Evolutionary conservation across 345 rosid species (phyloP), one percentile per base, ranked within the genome.

Genomic region (Kernera saxatilis): DNA sequence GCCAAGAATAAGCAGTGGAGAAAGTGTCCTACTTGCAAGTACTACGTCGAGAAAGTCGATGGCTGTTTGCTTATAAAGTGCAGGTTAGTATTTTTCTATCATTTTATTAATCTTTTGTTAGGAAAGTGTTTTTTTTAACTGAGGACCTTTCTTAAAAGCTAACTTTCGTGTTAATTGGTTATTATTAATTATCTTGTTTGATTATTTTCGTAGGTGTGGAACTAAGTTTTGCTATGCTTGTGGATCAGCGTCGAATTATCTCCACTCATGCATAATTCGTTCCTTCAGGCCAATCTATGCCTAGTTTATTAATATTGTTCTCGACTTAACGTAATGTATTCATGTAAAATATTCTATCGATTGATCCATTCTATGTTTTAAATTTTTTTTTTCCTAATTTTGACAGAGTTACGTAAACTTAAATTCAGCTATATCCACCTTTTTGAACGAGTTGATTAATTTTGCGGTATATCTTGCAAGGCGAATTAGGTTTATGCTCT

Each of bases 61-160:
- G 87, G 88, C 0, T 85, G 86, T 55, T 2, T 1, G 6, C 69
- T 79, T 61, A 79, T 85, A 11, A 40, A 1, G 4, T 87, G 89
- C 79, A 85, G 86, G 84, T 80, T 1, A 2, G 50, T 40, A 12
- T 25, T 19, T 46, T 13, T 35, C 6, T 37, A 4, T 41, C 1
- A 6, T 43, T 7, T 17, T 11, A 37, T 40, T 14, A 12, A 17
- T 19, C 12, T 61, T 7, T 8, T 15, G 25, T 56, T 30, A 14
- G 9, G 6, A 27, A 12, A 0, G n/a, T n/a, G n/a, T n/a, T n/a
- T n/a, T n/a, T n/a, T n/a, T n/a, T 27, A 27, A 29, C 5, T 6
- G 6, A 5, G 32, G 32, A 29, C 32, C 32, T 6, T 29, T 29
- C 1, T 29, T 5, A 29, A 29, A 37, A 37, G 13, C n/a, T 37